These are phyloP conservation scores for Acer yangbiense DNA, from an alignment of 345 rosid genomes.

Conservation along the genomic window DNA sequence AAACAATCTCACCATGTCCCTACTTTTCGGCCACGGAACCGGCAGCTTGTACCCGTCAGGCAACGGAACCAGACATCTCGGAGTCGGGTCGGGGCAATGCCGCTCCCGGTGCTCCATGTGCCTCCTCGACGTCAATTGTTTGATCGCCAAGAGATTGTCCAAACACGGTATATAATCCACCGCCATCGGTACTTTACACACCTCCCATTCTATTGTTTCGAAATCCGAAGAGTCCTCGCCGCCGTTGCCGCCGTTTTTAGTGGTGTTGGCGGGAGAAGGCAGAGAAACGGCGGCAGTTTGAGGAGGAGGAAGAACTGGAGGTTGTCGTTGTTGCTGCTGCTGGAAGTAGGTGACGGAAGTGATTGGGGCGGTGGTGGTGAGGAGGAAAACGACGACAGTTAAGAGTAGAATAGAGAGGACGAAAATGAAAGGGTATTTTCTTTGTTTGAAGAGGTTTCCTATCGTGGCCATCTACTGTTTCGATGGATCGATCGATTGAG, in stretches of 20 bases:
- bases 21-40: slow-evolving; percentile 89
- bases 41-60: slow-evolving; percentile 69
- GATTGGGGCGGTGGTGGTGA: slow-evolving; percentile 25
- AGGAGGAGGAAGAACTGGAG: slow-evolving; percentile 12
- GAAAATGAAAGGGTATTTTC: slow-evolving; percentile 51
- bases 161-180: slow-evolving; percentile 84
- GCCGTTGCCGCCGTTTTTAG: neutral
- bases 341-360: slow-evolving; percentile 38
- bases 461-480: slow-evolving; percentile 20
- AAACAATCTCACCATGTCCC: slow-evolving; percentile 92
- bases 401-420: slow-evolving; percentile 44
- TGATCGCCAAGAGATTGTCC: slow-evolving; percentile 66
- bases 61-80: slow-evolving; percentile 72
- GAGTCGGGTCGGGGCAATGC: slow-evolving; percentile 73
- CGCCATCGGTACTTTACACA: slow-evolving; percentile 48
- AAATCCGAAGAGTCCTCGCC: slow-evolving; percentile 1
- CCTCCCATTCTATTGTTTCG: slow-evolving; percentile 45
- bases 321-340: neutral
- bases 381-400: slow-evolving; percentile 40
- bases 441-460: slow-evolving; percentile 43
- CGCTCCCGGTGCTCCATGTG: slow-evolving; percentile 95
- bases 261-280: neutral
- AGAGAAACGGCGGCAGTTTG: slow-evolving; percentile 19
- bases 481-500: neutral
- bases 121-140: slow-evolving; percentile 59